Evolutionary conservation across 2,329 filamentous ascomycete species (phyloP), one percentile per base, ranked within the genome.

Genomic region (Fusarium sp.): DNA sequence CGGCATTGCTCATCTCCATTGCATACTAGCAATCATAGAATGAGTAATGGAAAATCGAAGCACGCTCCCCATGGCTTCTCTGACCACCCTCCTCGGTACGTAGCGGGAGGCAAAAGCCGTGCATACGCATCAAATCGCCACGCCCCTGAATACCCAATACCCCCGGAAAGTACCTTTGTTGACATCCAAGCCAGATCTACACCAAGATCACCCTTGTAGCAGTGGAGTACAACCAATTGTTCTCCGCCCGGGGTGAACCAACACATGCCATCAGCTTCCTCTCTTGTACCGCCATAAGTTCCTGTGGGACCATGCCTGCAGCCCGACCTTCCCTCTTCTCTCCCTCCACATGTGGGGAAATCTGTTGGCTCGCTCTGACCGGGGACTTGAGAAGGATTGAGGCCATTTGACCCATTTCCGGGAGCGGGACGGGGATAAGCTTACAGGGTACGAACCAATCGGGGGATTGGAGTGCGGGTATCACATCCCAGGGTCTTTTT

Each of bases 401-500:
- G 33, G 54, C 54, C 33, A 38, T 58, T 58, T 58, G 20, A 36
- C 54, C 54, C 25, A 5, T 58, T 58, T 58, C 54, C 33, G 33
- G 54, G 54, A 33, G 50, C 54, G 54, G 54, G 31, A 58, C 54
- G 20, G 20, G 54, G 54, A 58, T 58, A 54, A 54, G 50, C 50
- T 54, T 54, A 54, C 50, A 54, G 29, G 50, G 50, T 6, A 22
- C 4, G 29, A 31, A 9, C 50, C 50, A 54, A 54, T 54, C 29
- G 29, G 50, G 29, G 25, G 50, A 14, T 54, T 54, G 27, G 45
- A 29, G 27, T 27, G 52, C 22, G 52, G 13, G n/a, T 29, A n/a
- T 50, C 29, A 35, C 20, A 35, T n/a, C 20, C 52, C 9, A 7
- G 54, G 54, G 31, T 38, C 54, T 58, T 58, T 58, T 58, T 35